phyloP scores from a whole-genome alignment of 78 protist species.

The Emiliania huxleyi region DNA sequence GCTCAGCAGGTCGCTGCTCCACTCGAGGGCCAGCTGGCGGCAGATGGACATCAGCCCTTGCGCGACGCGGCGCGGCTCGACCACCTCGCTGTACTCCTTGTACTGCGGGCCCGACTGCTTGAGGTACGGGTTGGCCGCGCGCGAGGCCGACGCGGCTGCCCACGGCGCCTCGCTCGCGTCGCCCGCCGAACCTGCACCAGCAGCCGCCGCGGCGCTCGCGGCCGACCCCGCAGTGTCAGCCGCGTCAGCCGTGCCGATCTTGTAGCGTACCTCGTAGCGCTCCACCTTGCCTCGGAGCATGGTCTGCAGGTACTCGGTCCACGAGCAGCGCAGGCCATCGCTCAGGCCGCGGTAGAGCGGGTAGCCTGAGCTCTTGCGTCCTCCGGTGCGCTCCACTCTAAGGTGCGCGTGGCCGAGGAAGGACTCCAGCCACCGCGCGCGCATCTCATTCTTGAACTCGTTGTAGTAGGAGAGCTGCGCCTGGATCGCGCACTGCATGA shows the following conservation, averaged over 20 bases:
- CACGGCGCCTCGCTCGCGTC: neutral
- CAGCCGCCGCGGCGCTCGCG: no score
- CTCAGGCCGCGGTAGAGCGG: neutral
- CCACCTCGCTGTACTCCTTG: neutral
- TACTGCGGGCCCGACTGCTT: neutral
- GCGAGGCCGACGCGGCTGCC: neutral
- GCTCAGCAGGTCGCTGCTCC: neutral
- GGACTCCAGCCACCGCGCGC: neutral
- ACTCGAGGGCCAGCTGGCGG: neutral
- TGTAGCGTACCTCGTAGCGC: neutral
- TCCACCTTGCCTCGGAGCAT: neutral
- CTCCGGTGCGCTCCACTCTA: neutral
- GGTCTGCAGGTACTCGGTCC: neutral
- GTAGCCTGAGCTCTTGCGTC: neutral
- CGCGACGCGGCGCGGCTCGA: constrained; percentile 1
- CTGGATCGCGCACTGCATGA: neutral
- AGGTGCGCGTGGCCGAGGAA: constrained; percentile 22
- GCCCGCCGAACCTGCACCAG: no score
- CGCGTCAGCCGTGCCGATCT: neutral
- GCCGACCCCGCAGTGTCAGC: no score
- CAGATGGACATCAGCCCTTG: neutral
- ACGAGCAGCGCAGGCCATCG: neutral
- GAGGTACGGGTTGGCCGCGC: neutral
- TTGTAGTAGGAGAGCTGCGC: constrained; percentile 7
- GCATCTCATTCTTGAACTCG: neutral